These are phyloP conservation scores for Tuber brumale DNA, from an alignment of 495 filamentous ascomycete species.

Conservation along the genomic window DNA sequence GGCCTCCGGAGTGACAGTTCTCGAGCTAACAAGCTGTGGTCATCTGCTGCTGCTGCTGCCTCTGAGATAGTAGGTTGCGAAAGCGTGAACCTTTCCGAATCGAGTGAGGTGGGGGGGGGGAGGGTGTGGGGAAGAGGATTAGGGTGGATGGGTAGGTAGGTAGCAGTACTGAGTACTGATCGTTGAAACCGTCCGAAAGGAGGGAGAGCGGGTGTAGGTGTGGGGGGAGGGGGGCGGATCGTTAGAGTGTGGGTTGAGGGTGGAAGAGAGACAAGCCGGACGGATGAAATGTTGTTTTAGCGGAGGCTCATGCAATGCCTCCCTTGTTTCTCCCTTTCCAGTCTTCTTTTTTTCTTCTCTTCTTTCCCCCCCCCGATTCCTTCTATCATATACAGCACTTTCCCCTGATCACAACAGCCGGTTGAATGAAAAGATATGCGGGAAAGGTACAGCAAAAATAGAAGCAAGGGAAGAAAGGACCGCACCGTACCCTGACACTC, in stretches of 20 bases:
- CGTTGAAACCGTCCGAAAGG: slow-evolving; percentile 2
- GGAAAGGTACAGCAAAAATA: slow-evolving; percentile 16
- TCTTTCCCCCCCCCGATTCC: not conserved
- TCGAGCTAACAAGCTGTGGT: slow-evolving; percentile 34
- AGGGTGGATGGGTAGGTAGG: not conserved
- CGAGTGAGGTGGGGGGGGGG: slow-evolving; percentile 5
- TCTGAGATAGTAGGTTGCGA: slow-evolving; percentile 11
- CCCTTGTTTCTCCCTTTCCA: not conserved
- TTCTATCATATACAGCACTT: not conserved
- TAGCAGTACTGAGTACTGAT: not conserved
- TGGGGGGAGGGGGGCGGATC: not conserved
- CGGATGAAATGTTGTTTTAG: slow-evolving; percentile 2
- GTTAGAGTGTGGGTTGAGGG: slow-evolving; percentile 6
- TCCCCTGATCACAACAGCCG: not conserved
- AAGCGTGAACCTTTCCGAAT: not conserved
- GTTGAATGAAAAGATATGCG: slow-evolving; percentile 19
- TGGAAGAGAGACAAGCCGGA: not conserved
- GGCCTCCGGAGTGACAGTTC: slow-evolving; percentile 37
- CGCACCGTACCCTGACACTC: not conserved
- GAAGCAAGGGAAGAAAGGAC: slow-evolving; percentile 8
- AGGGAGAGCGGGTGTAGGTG: slow-evolving; percentile 1
- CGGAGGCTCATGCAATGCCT: not conserved
- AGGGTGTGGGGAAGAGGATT: slow-evolving; percentile 1
- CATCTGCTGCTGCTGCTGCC: slow-evolving; percentile 35
- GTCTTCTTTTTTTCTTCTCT: no score